phyloP scores from a whole-genome alignment of 2,329 filamentous ascomycete genomes.

The Neofusicoccum parvum region DNA sequence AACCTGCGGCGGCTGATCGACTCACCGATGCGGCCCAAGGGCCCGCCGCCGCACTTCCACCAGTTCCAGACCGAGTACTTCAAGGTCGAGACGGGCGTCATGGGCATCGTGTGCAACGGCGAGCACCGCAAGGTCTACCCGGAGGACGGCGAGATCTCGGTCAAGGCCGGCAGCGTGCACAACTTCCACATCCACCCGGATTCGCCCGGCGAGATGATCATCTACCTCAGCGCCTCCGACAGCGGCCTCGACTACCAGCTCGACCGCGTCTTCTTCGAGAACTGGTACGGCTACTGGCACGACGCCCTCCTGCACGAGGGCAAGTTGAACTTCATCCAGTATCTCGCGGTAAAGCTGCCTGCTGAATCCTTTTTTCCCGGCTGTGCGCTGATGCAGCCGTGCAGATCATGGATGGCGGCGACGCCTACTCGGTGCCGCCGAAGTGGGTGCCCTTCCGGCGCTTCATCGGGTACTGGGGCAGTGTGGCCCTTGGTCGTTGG shows the following conservation, averaged over 20 bases:
- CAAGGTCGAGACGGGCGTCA: constrained; percentile 27
- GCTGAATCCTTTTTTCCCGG: constrained; percentile 19
- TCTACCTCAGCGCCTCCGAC: constrained; percentile 30
- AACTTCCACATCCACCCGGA: constrained; percentile 24
- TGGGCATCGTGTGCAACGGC: constrained; percentile 31
- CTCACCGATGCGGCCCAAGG: constrained; percentile 13
- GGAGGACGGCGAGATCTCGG: constrained; percentile 9
- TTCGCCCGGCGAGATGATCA: constrained; percentile 10
- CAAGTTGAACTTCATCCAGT: constrained; percentile 36
- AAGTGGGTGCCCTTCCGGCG: constrained; percentile 40
- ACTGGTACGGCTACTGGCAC: constrained; percentile 42
- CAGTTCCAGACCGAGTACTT: no score
- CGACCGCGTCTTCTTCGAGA: constrained; percentile 40
- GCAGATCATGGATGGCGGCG: constrained; percentile 46
- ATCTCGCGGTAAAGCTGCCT: constrained; percentile 30
- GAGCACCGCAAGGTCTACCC: not conserved
- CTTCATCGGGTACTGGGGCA: constrained; percentile 29
- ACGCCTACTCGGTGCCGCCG: constrained; percentile 40
- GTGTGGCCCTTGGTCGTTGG: constrained; percentile 42
- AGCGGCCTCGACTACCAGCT: constrained; percentile 33
- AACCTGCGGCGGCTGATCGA: constrained; percentile 25
- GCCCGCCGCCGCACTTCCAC: constrained; percentile 2
- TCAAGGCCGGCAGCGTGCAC: constrained; percentile 25
- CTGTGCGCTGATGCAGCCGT: not conserved
- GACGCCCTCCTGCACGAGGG: constrained; percentile 32